Base-by-base conservation (phyloP, 768 basidiomycete genomes). In the Suillus variegatus region DNA sequence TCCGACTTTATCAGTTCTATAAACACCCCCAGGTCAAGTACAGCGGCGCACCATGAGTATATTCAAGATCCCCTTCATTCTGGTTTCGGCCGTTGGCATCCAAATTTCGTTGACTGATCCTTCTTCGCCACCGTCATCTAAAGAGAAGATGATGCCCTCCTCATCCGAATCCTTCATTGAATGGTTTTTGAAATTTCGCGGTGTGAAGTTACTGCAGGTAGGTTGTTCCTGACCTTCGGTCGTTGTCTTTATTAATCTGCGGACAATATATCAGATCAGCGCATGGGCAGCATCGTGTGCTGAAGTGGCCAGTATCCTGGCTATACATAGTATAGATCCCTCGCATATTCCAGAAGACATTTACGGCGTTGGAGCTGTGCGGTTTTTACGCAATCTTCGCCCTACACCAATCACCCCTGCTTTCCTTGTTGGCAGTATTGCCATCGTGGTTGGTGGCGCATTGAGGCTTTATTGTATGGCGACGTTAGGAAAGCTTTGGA, bases 381-480 rank as follows among this genome's bases (percentile, higher is more conserved):
- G 18, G 0, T 9, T 55, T 35, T 7, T 61, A 1, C n/a, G 40
- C 43, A 4, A 8, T 20, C 62, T 54, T 36, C 49, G 32, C 18
- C 35, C 44, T 25, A 35, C 57, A 1, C 43, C 44, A 36, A 51
- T 65, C 62, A 64, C 64, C 71, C 65, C 61, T n/a, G 14, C 63
- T 3, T 71, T 69, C 43, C 6, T 71, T 35, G 28, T 67, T 38
- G 71, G 71, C 9, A 51, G 52, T 32, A 14, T 67, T 7, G 56
- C 76, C 58, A 43, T 67, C 41, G 35, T 67, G 18, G n/a, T 56
- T 20, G 75, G 73, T 16, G 67, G 65, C 16, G 22, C 66, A 9
- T 40, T 76, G 41, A 74, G 76, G n/a, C 43, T 67, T 36, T 44
- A n/a, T 32, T 76, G 77, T 56, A 75, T 69, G 36, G 64, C 65